Conservation (phyloP, 768 basidiomycete genomes). For the Neoboletus magnificus region DNA sequence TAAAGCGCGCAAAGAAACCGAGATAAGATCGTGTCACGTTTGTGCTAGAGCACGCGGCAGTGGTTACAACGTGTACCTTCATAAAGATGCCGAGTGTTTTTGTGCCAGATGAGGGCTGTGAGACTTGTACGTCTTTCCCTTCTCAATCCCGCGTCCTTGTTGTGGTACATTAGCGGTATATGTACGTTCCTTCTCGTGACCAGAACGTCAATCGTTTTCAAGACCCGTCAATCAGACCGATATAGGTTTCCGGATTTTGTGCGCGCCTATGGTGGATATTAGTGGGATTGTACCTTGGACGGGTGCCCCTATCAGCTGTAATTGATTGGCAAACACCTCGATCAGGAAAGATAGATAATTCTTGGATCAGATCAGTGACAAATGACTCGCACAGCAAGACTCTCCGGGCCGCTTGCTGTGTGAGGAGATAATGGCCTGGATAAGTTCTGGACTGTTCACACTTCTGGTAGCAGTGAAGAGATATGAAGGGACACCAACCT, state of each 20-base stretch:
- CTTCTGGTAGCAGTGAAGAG: not conserved
- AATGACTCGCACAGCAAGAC: not conserved
- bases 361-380: constrained; percentile 1
- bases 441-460: not conserved
- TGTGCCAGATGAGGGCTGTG: not conserved
- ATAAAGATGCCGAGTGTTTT: not conserved
- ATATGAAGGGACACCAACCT: not conserved
- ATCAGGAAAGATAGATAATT: not conserved
- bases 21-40: constrained; percentile 6
- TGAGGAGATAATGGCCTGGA: not conserved
- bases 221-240: not conserved
- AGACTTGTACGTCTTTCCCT: not conserved
- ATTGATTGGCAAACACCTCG: not conserved
- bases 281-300: not conserved
- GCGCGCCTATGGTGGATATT: constrained; percentile 4
- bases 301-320: not conserved
- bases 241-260: not conserved
- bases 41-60: constrained; percentile 3
- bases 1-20: not conserved
- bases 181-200: not conserved
- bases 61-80: not conserved
- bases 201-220: constrained; percentile 9
- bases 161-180: not conserved
- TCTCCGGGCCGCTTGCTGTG: not conserved
- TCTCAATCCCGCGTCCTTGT: not conserved